Percentiles rank a stretch among this genome's conserved stretches.
phyloP scores from a whole-genome alignment of 129 eudicot species.

The Glebionis coronaria region DNA sequence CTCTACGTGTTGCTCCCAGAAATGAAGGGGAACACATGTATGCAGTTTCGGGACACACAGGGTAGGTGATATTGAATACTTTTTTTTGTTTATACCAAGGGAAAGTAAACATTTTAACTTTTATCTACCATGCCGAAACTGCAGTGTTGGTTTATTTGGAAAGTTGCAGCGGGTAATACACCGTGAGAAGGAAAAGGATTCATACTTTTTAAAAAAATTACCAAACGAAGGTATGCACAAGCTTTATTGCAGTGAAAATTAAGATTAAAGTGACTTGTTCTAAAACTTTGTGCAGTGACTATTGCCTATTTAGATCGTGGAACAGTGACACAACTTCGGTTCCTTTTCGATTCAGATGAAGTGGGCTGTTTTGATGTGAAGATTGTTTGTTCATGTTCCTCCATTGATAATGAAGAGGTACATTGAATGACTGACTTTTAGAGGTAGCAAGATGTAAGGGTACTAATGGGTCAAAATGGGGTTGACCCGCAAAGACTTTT shows the following conservation, averaged over 20 bases:
- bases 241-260: too few relatives aligned
- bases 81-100: neutral
- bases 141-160: too few relatives aligned
- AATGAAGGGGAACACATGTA: too few relatives aligned
- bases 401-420: conserved; percentile 48
- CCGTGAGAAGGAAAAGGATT: conserved; percentile 58
- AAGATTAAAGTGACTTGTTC: too few relatives aligned
- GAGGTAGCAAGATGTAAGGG: too few relatives aligned
- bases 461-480: neutral
- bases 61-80: conserved; percentile 42
- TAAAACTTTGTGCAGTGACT: too few relatives aligned
- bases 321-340: too few relatives aligned
- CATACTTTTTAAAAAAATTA: conserved; percentile 38
- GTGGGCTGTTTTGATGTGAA: conserved; percentile 55
- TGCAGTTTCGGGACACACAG: too few relatives aligned
- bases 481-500: too few relatives aligned
- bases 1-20: too few relatives aligned
- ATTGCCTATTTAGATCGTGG: too few relatives aligned
- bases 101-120: conserved; percentile 7
- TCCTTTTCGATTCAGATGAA: too few relatives aligned
- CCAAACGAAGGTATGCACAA: conserved; percentile 38
- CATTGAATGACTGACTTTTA: neutral
- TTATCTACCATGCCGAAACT: conserved; percentile 15
- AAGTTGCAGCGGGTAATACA: conserved; percentile 72
- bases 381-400: conserved; percentile 68